Evolutionary conservation across 345 rosid species (phyloP).

Genomic region (Syzygium aqueum): DNA sequence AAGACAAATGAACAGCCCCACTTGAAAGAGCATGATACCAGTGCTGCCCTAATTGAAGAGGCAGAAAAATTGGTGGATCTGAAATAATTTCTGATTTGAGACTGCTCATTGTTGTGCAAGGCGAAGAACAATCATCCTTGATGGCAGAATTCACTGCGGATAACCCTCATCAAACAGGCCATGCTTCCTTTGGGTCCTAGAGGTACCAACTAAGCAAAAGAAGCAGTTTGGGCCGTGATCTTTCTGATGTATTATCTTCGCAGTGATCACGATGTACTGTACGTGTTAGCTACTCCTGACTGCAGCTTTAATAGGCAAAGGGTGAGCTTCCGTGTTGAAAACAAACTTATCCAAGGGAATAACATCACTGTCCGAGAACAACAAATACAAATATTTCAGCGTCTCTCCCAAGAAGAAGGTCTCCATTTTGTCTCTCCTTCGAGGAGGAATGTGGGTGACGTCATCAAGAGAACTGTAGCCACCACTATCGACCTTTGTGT

Average conservation of each 20-base stretch:
- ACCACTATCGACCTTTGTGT: conserved; percentile 72
- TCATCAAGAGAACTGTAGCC: conserved; percentile 83
- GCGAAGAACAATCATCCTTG: not conserved
- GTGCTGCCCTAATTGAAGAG: not conserved
- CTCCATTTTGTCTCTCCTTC: conserved; percentile 85
- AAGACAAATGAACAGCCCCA: not conserved
- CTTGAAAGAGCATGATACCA: not conserved
- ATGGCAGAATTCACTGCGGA: not conserved
- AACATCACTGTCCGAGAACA: conserved; percentile 66
- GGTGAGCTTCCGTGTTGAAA: conserved; percentile 95
- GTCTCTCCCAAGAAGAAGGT: conserved; percentile 93
- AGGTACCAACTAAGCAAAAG: not conserved
- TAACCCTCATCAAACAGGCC: not conserved
- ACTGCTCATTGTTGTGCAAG: not conserved
- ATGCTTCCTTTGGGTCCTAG: not conserved
- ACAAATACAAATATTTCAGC: conserved; percentile 79
- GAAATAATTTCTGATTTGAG: not conserved
- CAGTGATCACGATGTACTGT: not conserved
- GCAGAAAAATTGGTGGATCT: not conserved
- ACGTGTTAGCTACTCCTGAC: conserved; percentile 3
- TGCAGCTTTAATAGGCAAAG: conserved; percentile 51
- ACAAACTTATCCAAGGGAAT: conserved; percentile 78
- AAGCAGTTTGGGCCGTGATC: not conserved
- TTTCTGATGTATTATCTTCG: not conserved
- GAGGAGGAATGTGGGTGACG: conserved; percentile 80